These are phyloP conservation scores for Penicillium macrosclerotiorum DNA, from an alignment of 495 filamentous ascomycete genomes.

Conservation along the genomic window DNA sequence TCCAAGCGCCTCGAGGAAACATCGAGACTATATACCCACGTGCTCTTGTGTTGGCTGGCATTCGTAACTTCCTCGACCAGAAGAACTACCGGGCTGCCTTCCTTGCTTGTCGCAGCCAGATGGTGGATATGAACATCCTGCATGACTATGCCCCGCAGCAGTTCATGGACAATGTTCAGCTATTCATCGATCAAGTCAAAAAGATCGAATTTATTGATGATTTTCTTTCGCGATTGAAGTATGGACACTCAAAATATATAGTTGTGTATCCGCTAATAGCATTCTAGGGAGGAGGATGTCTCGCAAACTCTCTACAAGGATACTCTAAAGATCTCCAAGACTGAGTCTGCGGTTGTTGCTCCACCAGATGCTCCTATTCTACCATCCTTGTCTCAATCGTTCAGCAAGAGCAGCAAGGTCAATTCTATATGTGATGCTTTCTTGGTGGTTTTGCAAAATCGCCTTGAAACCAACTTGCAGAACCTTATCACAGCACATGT, in stretches of 20 bases:
- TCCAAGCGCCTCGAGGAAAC: constrained; percentile 95
- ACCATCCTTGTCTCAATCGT: constrained; percentile 3
- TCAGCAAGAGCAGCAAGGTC: constrained; percentile 58
- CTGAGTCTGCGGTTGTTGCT: constrained; percentile 31
- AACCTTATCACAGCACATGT: constrained; percentile 94
- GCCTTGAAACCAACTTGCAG: constrained; percentile 70
- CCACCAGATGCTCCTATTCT: constrained; percentile 17
- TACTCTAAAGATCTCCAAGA: constrained; percentile 50
- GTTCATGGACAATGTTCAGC: constrained; percentile 69
- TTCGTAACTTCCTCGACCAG: constrained; percentile 71
- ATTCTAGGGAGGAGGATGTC: constrained; percentile 81
- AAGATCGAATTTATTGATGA: constrained; percentile 84
- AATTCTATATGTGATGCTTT: constrained; percentile 90
- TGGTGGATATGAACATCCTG: constrained; percentile 98
- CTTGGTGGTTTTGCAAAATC: constrained; percentile 59
- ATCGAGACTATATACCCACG: constrained; percentile 93
- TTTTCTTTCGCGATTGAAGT: constrained; percentile 87
- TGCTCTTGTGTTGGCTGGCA: constrained; percentile 86
- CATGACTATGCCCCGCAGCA: constrained; percentile 85
- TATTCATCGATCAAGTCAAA: constrained; percentile 85
- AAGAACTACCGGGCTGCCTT: constrained; percentile 84
- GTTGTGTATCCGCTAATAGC: background rate
- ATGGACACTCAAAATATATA: constrained; percentile 8
- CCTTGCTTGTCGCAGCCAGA: constrained; percentile 80
- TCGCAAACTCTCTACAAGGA: constrained; percentile 91